A percentile compares a stretch with the other conserved stretches of the same genome.
These are phyloP conservation scores for Colletotrichum karsti DNA, from an alignment of 2,329 filamentous ascomycete species.

Conservation along the genomic window DNA sequence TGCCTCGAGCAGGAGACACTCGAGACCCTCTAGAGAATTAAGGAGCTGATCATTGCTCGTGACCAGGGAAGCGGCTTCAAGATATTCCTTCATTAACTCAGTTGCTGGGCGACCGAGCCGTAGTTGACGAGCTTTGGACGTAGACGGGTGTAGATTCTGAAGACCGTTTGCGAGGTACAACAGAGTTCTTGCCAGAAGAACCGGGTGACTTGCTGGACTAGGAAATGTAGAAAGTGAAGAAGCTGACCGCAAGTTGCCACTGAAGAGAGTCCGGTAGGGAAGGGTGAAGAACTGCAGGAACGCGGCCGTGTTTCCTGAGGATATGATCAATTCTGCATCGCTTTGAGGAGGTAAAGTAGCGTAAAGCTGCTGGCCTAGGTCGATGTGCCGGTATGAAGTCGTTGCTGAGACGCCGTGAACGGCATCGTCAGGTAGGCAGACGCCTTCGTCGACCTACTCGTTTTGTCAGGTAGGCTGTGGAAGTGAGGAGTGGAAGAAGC, in stretches of 20 bases:
- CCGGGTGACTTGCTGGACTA: background rate
- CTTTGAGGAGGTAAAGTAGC: background rate
- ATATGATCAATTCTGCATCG: background rate
- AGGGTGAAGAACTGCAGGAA: background rate
- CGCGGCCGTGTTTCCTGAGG: background rate
- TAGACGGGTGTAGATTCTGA: conserved; percentile 20
- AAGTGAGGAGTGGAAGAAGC: background rate
- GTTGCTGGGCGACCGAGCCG: conserved; percentile 31
- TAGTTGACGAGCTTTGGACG: conserved; percentile 33
- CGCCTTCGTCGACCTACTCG: background rate
- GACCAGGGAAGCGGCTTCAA: conserved; percentile 38
- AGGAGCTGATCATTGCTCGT: conserved; percentile 45
- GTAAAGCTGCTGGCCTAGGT: background rate
- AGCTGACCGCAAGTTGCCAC: background rate
- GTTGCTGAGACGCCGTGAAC: no score
- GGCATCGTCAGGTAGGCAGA: background rate
- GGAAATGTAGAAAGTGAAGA: background rate
- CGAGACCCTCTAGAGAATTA: conserved; percentile 47
- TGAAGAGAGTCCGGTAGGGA: background rate
- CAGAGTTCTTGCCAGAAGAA: background rate
- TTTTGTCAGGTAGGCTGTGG: background rate
- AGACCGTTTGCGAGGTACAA: conserved; percentile 3
- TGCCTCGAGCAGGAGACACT: conserved; percentile 51
- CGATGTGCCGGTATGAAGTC: background rate
- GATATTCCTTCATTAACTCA: conserved; percentile 36